These are phyloP conservation scores for Ormosia emarginata DNA, from an alignment of 306 rosid genomes.

Conservation along the genomic window DNA sequence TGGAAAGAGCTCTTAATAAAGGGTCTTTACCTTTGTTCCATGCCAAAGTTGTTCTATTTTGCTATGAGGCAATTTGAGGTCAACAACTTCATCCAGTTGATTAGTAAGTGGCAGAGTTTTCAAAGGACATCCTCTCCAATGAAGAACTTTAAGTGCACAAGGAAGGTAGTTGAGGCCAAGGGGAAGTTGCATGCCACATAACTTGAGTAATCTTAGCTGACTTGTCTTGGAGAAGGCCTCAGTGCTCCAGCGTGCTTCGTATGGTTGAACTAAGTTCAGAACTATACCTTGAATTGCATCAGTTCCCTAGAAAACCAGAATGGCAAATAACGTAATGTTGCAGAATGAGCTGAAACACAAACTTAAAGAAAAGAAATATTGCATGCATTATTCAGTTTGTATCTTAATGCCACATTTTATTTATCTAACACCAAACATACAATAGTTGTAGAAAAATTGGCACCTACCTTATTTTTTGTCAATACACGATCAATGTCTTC, in stretches of 20 bases:
- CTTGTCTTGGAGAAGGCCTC: conserved; percentile 32
- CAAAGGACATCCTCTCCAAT: conserved; percentile 30
- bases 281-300: conserved; percentile 31
- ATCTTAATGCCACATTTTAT: neutral
- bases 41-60: conserved; percentile 31
- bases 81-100: conserved; percentile 27
- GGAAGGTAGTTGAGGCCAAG: conserved; percentile 23
- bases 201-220: conserved; percentile 18
- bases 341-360: neutral
- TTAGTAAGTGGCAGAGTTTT: conserved; percentile 21
- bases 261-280: conserved; percentile 5
- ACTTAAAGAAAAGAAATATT: neutral
- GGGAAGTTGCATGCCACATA: conserved; percentile 20
- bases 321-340: neutral
- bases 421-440: neutral
- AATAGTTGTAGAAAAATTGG: neutral
- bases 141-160: conserved; percentile 18
- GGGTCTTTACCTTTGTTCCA: conserved; percentile 22
- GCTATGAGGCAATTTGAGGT: conserved; percentile 25
- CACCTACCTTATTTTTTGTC: conserved; percentile 28
- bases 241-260: conserved; percentile 13
- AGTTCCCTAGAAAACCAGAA: conserved; percentile 26
- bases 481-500: conserved; percentile 28
- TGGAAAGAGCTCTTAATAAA: neutral
- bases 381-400: neutral